Conservation (phyloP, 2,329 filamentous ascomycete genomes). For the Arthrobotrys musiformis region DNA sequence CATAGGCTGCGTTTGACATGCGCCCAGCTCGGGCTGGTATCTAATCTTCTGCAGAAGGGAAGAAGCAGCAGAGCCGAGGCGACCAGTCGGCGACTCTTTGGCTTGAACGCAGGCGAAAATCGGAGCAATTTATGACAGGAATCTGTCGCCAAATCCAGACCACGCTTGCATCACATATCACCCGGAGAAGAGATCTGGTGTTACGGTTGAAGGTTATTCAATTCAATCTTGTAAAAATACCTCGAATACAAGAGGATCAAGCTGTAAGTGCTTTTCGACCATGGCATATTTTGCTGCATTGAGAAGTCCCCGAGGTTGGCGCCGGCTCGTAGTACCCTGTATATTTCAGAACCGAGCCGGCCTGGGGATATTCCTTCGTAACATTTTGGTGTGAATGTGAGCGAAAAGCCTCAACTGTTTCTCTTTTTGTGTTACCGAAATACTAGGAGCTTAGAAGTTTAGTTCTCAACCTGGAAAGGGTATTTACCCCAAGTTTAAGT, state of each 20-base stretch:
- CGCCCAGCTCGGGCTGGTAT: constrained; percentile 35
- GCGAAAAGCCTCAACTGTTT: constrained; percentile 33
- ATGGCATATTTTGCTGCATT: constrained; percentile 37
- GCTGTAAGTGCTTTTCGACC: not conserved
- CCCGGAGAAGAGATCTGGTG: constrained; percentile 29
- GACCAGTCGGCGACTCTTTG: constrained; percentile 52
- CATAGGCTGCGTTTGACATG: constrained; percentile 20
- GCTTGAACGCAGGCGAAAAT: constrained; percentile 41
- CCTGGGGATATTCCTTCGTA: constrained; percentile 1
- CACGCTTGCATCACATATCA: constrained; percentile 16
- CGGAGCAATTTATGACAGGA: constrained; percentile 40
- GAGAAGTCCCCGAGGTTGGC: constrained; percentile 35
- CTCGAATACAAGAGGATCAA: constrained; percentile 8
- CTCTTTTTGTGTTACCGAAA: constrained; percentile 39
- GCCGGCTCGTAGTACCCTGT: constrained; percentile 4
- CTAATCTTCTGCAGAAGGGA: constrained; percentile 26
- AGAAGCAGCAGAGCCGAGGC: constrained; percentile 31
- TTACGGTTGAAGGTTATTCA: constrained; percentile 19
- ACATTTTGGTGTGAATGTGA: constrained; percentile 1
- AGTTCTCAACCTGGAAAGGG: constrained; percentile 39
- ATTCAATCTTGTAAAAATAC: constrained; percentile 43
- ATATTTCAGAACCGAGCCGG: constrained; percentile 5
- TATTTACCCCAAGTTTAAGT: constrained; percentile 27
- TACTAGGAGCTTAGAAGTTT: constrained; percentile 25
- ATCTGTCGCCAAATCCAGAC: constrained; percentile 50